phyloP scores from a whole-genome alignment of 495 filamentous ascomycete genomes.

The Penicillium bovifimosum region DNA sequence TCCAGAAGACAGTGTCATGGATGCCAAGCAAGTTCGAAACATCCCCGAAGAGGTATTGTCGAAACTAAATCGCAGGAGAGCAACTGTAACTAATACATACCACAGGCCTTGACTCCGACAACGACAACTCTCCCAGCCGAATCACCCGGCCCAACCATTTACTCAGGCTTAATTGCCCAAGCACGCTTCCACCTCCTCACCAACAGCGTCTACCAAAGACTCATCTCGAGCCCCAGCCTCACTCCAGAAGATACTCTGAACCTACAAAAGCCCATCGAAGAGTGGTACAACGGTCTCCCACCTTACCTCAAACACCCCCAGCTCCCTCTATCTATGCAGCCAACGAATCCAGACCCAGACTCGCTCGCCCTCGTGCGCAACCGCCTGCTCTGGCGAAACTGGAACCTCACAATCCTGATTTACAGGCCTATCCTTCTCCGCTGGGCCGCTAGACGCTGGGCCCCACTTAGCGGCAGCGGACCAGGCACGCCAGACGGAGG shows the following conservation, averaged over 20 bases:
- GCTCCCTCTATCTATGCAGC: conserved; percentile 16
- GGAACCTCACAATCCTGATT: conserved; percentile 49
- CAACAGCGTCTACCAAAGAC: conserved; percentile 44
- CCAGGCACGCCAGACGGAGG: conserved; percentile 25
- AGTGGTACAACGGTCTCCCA: conserved; percentile 44
- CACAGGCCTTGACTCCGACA: conserved; percentile 34
- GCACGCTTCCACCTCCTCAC: conserved; percentile 46
- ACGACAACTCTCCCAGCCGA: conserved; percentile 41
- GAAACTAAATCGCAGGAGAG: neutral
- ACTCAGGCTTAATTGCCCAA: conserved; percentile 46
- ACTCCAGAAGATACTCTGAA: conserved; percentile 43
- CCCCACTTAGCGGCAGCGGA: conserved; percentile 21
- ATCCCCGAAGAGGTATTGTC: conserved; percentile 40
- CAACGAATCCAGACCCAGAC: conserved; percentile 28
- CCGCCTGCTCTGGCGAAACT: conserved; percentile 44
- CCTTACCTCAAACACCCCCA: conserved; percentile 38
- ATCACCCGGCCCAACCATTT: conserved; percentile 40
- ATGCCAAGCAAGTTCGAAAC: conserved; percentile 43
- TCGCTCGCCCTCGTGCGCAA: conserved; percentile 37
- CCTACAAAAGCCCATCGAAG: conserved; percentile 43
- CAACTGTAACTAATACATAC: neutral
- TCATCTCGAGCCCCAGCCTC: conserved; percentile 47
- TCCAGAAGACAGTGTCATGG: conserved; percentile 45
- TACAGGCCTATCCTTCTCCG: conserved; percentile 49
- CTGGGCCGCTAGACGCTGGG: conserved; percentile 42